A percentile compares a stretch with the other conserved stretches of the same genome.
phyloP scores from a whole-genome alignment of 139 green algal genomes.

The Chlorella sp. region DNA sequence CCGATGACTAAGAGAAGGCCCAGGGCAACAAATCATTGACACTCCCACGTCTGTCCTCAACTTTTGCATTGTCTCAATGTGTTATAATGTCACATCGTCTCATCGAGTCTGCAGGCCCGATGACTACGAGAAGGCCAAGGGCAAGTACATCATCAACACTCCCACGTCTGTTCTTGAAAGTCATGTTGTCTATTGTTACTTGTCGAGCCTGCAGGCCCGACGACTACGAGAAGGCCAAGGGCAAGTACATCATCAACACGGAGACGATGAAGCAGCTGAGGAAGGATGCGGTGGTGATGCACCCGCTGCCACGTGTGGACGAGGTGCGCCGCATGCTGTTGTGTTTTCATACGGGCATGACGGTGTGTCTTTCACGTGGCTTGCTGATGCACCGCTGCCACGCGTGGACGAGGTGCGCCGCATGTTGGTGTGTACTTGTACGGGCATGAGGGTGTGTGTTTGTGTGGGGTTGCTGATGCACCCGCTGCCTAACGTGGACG shows the following conservation, averaged over 20 bases:
- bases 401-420: no score
- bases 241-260: constrained; percentile 96
- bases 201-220: constrained; percentile 52
- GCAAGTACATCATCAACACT: constrained; percentile 97
- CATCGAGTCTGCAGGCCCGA: constrained; percentile 53
- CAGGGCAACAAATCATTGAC: constrained; percentile 97
- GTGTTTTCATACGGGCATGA: no score
- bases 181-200: background rate
- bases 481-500: no score
- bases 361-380: no score
- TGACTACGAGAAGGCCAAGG: constrained; percentile 81
- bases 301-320: constrained; percentile 97
- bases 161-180: no score
- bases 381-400: no score
- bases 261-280: constrained; percentile 84
- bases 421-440: no score
- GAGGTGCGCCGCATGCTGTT: constrained; percentile 70
- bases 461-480: no score
- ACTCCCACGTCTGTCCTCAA: no score
- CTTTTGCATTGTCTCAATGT: no score
- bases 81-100: no score
- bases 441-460: no score
- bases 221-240: constrained; percentile 81
- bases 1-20: constrained; percentile 82
- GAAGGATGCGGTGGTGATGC: constrained; percentile 91